Percentiles rank a stretch among this genome's conserved stretches.
Evolutionary conservation across 768 basidiomycete species (phyloP).

Genomic region (Mycena galopus): DNA sequence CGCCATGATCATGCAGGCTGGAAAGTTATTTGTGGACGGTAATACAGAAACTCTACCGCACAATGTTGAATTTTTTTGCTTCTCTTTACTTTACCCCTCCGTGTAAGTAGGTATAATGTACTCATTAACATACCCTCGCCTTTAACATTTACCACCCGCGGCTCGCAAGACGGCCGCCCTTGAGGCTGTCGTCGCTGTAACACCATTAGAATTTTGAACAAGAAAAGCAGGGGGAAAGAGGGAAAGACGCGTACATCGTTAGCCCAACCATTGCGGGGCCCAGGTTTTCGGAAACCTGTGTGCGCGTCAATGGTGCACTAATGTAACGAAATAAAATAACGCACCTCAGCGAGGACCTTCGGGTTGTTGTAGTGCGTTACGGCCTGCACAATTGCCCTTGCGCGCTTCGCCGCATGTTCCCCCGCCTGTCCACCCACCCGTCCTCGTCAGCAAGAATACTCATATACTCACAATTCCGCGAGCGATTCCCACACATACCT

Average conservation of each 20-base stretch:
- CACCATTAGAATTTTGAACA: neutral
- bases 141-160: constrained; percentile 72
- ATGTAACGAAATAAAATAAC: neutral
- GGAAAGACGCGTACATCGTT: constrained; percentile 80
- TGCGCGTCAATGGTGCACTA: constrained; percentile 1
- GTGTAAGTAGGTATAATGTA: neutral
- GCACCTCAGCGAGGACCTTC: constrained; percentile 88
- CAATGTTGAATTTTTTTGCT: neutral
- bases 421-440: constrained; percentile 88
- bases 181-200: constrained; percentile 70
- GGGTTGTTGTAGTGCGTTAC: constrained; percentile 98
- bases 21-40: too few species aligned
- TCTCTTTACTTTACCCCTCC: neutral
- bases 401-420: constrained; percentile 89
- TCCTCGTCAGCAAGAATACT: neutral
- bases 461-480: neutral
- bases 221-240: neutral
- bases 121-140: neutral
- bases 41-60: constrained; percentile 7
- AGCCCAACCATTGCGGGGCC: constrained; percentile 96
- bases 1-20: too few species aligned
- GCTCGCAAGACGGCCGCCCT: constrained; percentile 77
- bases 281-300: constrained; percentile 82
- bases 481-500: constrained; percentile 59
- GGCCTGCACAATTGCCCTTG: constrained; percentile 96